Evolutionary conservation across 345 rosid species (phyloP).

Genomic region (Citrus mangshanensis): DNA sequence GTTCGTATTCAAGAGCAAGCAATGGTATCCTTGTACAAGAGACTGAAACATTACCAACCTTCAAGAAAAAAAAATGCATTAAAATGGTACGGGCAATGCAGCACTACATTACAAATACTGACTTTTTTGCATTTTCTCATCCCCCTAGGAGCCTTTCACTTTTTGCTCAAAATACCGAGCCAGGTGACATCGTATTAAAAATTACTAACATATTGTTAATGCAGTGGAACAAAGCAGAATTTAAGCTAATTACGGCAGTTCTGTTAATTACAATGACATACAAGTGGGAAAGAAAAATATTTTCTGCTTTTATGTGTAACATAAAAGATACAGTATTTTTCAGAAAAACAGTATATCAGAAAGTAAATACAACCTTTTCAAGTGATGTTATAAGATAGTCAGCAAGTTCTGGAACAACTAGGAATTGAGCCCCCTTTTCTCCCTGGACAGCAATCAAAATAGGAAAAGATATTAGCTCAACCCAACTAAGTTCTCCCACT

Average conservation of each 20-base stretch:
- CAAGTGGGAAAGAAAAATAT: neutral
- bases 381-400: slow-evolving; percentile 71
- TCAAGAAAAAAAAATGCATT: slow-evolving; percentile 13
- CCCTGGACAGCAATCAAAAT: slow-evolving; percentile 43
- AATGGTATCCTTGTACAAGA: slow-evolving; percentile 73
- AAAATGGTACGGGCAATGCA: slow-evolving; percentile 3
- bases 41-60: slow-evolving; percentile 89
- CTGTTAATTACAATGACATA: neutral
- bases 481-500: neutral
- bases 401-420: slow-evolving; percentile 82
- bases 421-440: slow-evolving; percentile 79
- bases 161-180: neutral
- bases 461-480: slow-evolving; percentile 2
- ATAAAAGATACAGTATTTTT: neutral
- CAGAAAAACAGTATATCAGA: neutral
- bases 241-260: neutral
- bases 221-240: neutral
- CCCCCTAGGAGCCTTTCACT: neutral
- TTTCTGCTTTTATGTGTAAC: neutral
- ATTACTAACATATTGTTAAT: neutral
- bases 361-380: slow-evolving; percentile 58
- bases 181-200: neutral
- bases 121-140: neutral
- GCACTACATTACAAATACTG: neutral
- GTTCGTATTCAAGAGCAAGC: slow-evolving; percentile 79